Percentiles rank a stretch among this genome's conserved stretches.
Conservation (phyloP, 2,329 filamentous ascomycete genomes). For the Metarhizium guizhouense region DNA sequence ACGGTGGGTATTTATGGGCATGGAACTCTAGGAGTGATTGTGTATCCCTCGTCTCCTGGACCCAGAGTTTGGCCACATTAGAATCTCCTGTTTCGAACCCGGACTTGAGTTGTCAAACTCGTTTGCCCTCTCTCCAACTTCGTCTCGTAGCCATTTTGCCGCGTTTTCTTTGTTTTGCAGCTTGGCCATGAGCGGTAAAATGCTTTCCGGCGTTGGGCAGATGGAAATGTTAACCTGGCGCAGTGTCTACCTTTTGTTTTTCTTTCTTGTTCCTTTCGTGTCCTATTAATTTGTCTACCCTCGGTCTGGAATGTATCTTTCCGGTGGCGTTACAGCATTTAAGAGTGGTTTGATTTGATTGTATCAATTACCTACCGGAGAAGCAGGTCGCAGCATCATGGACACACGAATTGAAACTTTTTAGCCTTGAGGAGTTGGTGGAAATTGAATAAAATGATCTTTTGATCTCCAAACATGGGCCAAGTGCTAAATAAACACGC, state of each 20-base stretch:
- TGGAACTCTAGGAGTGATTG: conserved; percentile 58
- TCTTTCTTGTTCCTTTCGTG: conserved; percentile 2
- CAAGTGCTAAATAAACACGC: neutral
- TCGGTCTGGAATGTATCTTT: neutral
- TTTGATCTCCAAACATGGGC: neutral
- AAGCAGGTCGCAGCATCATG: neutral
- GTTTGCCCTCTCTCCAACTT: neutral
- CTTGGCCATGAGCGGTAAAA: neutral
- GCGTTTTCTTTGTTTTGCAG: conserved; percentile 7
- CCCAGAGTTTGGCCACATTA: neutral
- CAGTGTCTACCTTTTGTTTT: neutral
- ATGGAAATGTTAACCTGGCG: neutral
- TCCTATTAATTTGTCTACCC: neutral
- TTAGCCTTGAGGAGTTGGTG: neutral
- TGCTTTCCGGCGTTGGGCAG: neutral
- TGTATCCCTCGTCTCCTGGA: neutral
- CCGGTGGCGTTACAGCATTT: neutral
- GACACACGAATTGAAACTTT: neutral
- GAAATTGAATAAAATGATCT: neutral
- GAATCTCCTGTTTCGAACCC: neutral
- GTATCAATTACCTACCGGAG: neutral
- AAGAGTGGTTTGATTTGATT: neutral
- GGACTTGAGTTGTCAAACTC: neutral
- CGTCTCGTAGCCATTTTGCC: conserved; percentile 7
- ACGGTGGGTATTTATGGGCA: conserved; percentile 78